Evolutionary conservation across 2,329 filamentous ascomycete genomes (phyloP), one percentile per base, ranked within the genome.

Genomic region (Calonectria ilicicola): DNA sequence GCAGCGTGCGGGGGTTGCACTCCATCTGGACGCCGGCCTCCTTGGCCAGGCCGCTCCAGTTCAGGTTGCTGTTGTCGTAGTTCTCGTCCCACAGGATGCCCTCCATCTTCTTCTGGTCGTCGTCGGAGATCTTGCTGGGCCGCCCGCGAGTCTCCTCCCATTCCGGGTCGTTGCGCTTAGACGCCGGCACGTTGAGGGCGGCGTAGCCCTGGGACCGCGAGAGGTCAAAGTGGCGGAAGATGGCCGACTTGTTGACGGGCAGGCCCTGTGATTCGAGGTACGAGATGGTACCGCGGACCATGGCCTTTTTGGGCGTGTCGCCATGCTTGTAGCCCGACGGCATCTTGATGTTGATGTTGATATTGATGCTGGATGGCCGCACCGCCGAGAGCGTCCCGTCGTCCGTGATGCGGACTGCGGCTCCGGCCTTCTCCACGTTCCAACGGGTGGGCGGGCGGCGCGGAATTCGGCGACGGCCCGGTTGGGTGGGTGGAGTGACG

Each of bases 211-310:
- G 83, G 2, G 83, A 83, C 0, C 83, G 82, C 35, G 83, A 83
- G 17, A 85, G 78, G 23, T 81, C 81, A 77, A 85, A 84, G 74
- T 85, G 83, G 38, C 82, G 79, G 72, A 85, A 84, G 72, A 85
- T 84, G 77, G 83, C 82, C 38, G 81, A 81, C 76, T 84, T 84
- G 79, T 85, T 84, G 65, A 84, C 82, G 2, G 82, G 82, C 21
- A 84, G 77, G 68, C 82, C 82, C 40, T 84, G 80, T 2, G 82
- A 81, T 74, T 84, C 83, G 19, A 85, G 82, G 75, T 84, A 84
- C 5, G 83, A 84, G 74, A 84, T 84, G 60, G 82, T 84, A 10
- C 83, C 83, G 14, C 83, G 80, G 42, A 84, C 83, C 81, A 84
- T 82, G 69, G 82, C 83, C 79, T 83, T 83, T 75, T 83, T 83